Evolutionary conservation across 2,329 filamentous ascomycete genomes (phyloP).

Genomic region (Arachnopeziza araneosa): DNA sequence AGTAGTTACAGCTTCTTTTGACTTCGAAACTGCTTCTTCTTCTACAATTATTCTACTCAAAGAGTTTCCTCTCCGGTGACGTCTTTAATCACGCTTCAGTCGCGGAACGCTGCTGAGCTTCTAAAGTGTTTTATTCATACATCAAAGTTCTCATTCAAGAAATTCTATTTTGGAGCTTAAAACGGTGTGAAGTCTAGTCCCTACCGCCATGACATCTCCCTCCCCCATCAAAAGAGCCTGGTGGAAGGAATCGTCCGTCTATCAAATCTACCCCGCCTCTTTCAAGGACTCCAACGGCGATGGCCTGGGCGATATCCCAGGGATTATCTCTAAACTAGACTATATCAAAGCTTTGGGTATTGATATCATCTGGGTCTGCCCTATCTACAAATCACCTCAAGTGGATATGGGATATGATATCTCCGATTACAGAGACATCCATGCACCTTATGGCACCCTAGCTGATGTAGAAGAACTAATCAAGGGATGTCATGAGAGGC

Average conservation of each 20-base stretch:
- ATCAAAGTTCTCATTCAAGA: not conserved
- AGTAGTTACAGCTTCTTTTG: no score
- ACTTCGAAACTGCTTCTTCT: no score
- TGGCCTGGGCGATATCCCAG: conserved; percentile 56
- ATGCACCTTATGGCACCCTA: conserved; percentile 61
- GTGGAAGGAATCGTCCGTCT: conserved; percentile 40
- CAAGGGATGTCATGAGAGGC: conserved; percentile 50
- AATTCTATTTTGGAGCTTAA: not conserved
- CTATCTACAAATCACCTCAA: conserved; percentile 59
- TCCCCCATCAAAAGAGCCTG: conserved; percentile 21
- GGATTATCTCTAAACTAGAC: conserved; percentile 57
- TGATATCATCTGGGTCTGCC: conserved; percentile 62
- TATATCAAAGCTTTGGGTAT: conserved; percentile 57
- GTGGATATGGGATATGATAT: conserved; percentile 70
- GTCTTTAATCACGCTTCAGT: no score
- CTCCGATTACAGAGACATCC: conserved; percentile 62
- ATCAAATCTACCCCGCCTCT: conserved; percentile 55
- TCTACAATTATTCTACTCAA: no score
- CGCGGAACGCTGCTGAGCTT: no score
- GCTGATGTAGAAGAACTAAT: conserved; percentile 61
- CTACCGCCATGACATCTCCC: not conserved
- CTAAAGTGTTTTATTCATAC: no score
- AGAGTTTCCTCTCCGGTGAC: no score
- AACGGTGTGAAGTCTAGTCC: not conserved
- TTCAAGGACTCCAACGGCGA: conserved; percentile 53